Conservation (phyloP, 805 yeast species). For the Metschnikowia drakensbergensis region DNA sequence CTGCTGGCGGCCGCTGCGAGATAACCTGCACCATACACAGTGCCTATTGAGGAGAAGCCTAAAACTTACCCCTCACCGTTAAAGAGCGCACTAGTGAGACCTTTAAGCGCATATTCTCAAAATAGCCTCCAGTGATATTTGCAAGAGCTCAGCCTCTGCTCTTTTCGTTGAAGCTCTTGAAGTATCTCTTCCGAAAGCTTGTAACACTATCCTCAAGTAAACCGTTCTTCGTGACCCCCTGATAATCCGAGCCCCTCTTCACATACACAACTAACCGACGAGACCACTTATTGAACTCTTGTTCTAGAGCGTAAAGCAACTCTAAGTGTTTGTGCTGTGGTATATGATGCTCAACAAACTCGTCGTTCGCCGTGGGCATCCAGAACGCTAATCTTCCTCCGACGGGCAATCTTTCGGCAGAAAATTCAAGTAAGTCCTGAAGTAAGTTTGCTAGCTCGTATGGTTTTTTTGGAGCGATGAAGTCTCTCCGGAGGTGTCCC, state of each 20-base stretch:
- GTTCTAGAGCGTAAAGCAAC: conserved; percentile 71
- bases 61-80: neutral
- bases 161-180: conserved; percentile 54
- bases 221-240: conserved; percentile 46
- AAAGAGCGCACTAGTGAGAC: conserved; percentile 16
- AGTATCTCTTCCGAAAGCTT: conserved; percentile 71
- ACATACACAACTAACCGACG: conserved; percentile 79
- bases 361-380: conserved; percentile 97
- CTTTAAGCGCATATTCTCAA: conserved; percentile 18
- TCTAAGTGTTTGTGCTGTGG: conserved; percentile 78
- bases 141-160: conserved; percentile 18
- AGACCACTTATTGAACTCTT: conserved; percentile 91
- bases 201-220: conserved; percentile 46
- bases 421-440: conserved; percentile 71
- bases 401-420: conserved; percentile 65
- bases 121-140: neutral
- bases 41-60: neutral
- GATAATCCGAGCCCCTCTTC: conserved; percentile 49
- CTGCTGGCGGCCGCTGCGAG: neutral
- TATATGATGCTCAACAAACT: conserved; percentile 59
- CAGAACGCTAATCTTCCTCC: conserved; percentile 87
- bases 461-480: conserved; percentile 89
- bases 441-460: conserved; percentile 73
- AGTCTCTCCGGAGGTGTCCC: conserved; percentile 75
- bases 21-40: neutral